Conservation (phyloP, 805 yeast genomes). For the Peterozyma toletana region DNA sequence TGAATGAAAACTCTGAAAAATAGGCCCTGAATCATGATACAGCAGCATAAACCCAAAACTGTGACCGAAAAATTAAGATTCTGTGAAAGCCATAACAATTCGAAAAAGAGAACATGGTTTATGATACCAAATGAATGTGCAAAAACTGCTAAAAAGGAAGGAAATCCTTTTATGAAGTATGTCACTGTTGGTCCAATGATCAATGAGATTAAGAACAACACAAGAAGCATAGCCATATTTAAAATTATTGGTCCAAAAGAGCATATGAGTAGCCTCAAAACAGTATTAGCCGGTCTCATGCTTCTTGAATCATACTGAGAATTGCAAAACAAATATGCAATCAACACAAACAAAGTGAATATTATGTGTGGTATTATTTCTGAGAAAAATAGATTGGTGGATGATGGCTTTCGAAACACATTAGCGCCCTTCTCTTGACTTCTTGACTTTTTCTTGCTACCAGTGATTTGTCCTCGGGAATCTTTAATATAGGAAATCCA, state of each 20-base stretch:
- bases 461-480: conserved; percentile 47
- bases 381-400: conserved; percentile 31
- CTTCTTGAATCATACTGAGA: conserved; percentile 37
- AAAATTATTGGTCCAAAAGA: conserved; percentile 40
- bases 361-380: conserved; percentile 31
- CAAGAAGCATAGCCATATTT: conserved; percentile 31
- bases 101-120: conserved; percentile 48
- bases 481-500: conserved; percentile 45
- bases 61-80: conserved; percentile 58
- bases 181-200: conserved; percentile 42
- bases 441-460: conserved; percentile 38
- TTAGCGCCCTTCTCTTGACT: conserved; percentile 31
- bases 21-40: conserved; percentile 47
- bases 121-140: conserved; percentile 50
- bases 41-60: conserved; percentile 51
- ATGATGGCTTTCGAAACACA: conserved; percentile 43
- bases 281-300: conserved; percentile 27
- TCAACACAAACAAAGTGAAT: conserved; percentile 25
- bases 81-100: conserved; percentile 60
- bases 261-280: conserved; percentile 35
- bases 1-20: conserved; percentile 46
- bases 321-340: conserved; percentile 48
- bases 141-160: conserved; percentile 45
- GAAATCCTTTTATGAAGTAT: conserved; percentile 34
- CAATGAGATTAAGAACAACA: conserved; percentile 36